Percentiles rank a stretch among this genome's conserved stretches.
These are phyloP conservation scores for Torulaspora delbrueckii DNA, from an alignment of 805 yeast genomes.

Conservation along the genomic window DNA sequence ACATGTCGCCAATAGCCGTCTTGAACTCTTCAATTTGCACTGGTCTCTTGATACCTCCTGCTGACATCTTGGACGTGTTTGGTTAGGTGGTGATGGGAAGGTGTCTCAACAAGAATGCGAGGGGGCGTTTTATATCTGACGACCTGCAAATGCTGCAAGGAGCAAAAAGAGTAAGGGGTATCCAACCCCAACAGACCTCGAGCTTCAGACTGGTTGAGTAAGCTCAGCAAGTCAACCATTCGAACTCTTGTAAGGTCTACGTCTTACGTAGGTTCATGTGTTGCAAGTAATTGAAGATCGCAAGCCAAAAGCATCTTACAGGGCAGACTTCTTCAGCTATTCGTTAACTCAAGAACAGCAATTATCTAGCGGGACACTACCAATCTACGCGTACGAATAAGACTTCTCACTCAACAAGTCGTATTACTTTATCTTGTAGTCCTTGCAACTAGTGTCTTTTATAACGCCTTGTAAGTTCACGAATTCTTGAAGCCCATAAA, in stretches of 20 bases:
- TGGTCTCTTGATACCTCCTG: conserved; percentile 35
- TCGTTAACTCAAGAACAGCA: too few species aligned
- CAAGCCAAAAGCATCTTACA: too few species aligned
- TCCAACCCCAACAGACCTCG: not conserved
- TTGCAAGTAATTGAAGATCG: too few species aligned
- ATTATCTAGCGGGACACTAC: too few species aligned
- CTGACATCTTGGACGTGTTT: conserved; percentile 16
- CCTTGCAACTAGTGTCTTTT: not conserved
- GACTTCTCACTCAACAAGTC: too few species aligned
- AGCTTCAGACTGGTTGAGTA: too few species aligned
- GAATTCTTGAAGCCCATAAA: not conserved
- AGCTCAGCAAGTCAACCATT: not conserved
- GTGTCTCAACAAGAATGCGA: conserved; percentile 1
- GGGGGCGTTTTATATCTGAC: conserved; percentile 1
- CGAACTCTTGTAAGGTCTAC: too few species aligned
- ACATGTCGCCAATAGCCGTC: conserved; percentile 49
- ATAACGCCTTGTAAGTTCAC: not conserved
- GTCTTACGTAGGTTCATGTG: too few species aligned
- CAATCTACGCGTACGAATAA: too few species aligned
- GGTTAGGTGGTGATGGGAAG: conserved; percentile 10
- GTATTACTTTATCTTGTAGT: too few species aligned
- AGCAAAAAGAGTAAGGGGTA: not conserved
- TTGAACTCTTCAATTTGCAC: conserved; percentile 45
- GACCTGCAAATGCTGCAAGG: conserved; percentile 1
- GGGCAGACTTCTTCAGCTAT: too few species aligned